phyloP scores from a whole-genome alignment of 2,329 filamentous ascomycete genomes.

The Exophiala xenobiotica region DNA sequence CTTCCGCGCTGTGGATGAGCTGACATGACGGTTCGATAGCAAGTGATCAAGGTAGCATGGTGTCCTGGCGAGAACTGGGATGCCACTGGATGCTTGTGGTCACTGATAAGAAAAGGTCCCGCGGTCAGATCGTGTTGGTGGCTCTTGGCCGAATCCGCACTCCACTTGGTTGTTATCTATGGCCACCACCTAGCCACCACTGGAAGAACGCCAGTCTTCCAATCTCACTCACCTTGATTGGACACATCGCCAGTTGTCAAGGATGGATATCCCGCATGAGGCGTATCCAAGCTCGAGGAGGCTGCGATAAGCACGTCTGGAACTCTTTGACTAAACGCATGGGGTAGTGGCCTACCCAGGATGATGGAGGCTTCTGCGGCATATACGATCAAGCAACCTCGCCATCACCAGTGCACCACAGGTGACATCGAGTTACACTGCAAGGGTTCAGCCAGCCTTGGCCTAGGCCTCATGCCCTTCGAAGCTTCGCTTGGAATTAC shows the following conservation, averaged over 20 bases:
- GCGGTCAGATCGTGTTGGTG: background rate
- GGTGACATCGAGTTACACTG: no score
- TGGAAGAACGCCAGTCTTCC: no score
- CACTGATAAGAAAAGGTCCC: background rate
- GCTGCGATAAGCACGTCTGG: constrained; percentile 12
- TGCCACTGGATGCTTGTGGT: background rate
- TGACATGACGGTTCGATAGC: background rate
- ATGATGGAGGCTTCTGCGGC: no score
- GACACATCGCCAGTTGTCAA: background rate
- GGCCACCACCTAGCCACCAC: no score
- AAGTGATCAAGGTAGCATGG: background rate
- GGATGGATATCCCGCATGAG: background rate
- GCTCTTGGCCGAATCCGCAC: background rate
- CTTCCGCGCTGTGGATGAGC: background rate
- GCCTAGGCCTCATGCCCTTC: no score
- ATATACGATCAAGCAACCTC: no score
- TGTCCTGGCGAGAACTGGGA: background rate
- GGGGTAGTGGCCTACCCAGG: background rate
- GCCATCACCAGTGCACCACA: no score
- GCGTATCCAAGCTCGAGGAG: constrained; percentile 5
- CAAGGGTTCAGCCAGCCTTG: no score
- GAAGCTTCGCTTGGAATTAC: no score
- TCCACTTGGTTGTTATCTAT: background rate
- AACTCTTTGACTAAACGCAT: constrained; percentile 6
- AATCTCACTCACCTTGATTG: no score